A percentile compares a stretch with the other conserved stretches of the same genome.
Evolutionary conservation across 2,329 filamentous ascomycete species (phyloP).

Genomic region (Colletotrichum sidae): DNA sequence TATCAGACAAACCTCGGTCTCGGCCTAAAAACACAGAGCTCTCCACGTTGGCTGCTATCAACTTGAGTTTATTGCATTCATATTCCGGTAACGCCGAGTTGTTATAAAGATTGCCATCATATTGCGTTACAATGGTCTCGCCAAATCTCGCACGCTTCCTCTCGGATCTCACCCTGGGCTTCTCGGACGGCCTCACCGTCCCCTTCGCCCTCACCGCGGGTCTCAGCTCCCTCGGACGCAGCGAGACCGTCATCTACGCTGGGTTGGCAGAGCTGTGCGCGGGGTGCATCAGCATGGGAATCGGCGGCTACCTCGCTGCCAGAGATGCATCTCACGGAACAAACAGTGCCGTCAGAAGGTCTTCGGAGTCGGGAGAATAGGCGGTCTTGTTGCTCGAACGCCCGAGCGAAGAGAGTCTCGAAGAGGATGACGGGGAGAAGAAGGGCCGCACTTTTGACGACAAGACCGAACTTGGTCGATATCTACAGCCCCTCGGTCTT

Average conservation of each 20-base stretch:
- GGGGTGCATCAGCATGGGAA: conserved; percentile 79
- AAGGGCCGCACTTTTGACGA: neutral
- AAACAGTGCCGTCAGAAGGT: conserved; percentile 22
- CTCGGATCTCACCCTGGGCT: conserved; percentile 77
- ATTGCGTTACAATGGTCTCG: neutral
- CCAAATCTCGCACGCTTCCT: conserved; percentile 56
- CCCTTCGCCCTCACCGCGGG: conserved; percentile 81
- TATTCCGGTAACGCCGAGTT: too few relatives aligned
- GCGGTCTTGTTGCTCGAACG: conserved; percentile 42
- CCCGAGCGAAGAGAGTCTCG: conserved; percentile 1
- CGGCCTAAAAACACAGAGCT: neutral
- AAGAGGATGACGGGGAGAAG: conserved; percentile 29
- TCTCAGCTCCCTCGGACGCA: conserved; percentile 69
- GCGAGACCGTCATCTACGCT: conserved; percentile 73
- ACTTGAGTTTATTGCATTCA: too few relatives aligned
- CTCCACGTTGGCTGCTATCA: too few relatives aligned
- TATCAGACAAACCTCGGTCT: too few relatives aligned
- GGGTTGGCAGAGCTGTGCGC: conserved; percentile 78
- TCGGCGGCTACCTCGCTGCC: conserved; percentile 76
- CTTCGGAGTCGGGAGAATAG: conserved; percentile 37
- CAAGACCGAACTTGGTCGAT: conserved; percentile 44
- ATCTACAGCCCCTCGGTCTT: conserved; percentile 48
- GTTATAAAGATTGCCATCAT: neutral
- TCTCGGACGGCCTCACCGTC: conserved; percentile 80
- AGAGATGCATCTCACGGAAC: conserved; percentile 47